A percentile compares a stretch with the other conserved stretches of the same genome.
phyloP scores from a whole-genome alignment of 345 rosid species.

The Corchorus capsularis region DNA sequence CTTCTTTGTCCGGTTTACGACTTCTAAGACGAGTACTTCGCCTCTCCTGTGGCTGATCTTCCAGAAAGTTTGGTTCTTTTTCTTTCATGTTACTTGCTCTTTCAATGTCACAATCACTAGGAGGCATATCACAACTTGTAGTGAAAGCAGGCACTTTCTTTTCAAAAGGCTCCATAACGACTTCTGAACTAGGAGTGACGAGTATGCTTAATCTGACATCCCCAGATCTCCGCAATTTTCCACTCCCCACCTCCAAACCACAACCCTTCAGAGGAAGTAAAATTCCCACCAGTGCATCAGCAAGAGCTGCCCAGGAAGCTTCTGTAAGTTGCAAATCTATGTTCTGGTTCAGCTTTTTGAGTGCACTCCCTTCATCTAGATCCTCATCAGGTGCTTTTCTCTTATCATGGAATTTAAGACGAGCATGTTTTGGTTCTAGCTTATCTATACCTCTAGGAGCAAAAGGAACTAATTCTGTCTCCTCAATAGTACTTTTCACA shows the following conservation, averaged over 20 bases:
- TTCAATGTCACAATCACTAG: conserved; percentile 49
- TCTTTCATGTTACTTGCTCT: conserved; percentile 50
- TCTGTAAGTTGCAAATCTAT: conserved; percentile 60
- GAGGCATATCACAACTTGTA: conserved; percentile 39
- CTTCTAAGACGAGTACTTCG: conserved; percentile 95
- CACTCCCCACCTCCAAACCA: conserved; percentile 35
- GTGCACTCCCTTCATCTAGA: conserved; percentile 45
- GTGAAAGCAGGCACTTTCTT: conserved; percentile 38
- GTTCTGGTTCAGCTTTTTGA: conserved; percentile 58
- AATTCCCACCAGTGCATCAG: conserved; percentile 68
- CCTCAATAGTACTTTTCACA: conserved; percentile 79
- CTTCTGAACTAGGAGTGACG: conserved; percentile 48
- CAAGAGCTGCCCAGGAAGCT: conserved; percentile 73
- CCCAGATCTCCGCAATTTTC: conserved; percentile 52
- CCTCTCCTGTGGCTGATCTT: conserved; percentile 93
- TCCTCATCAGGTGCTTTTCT: conserved; percentile 66
- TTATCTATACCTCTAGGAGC: conserved; percentile 95
- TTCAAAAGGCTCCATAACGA: conserved; percentile 40
- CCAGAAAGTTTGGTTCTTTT: conserved; percentile 49
- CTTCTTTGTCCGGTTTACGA: conserved; percentile 95
- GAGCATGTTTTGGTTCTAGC: conserved; percentile 77
- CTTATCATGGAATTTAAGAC: conserved; percentile 86
- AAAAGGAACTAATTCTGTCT: conserved; percentile 73
- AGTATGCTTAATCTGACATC: conserved; percentile 64
- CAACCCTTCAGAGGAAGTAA: conserved; percentile 50